Percentiles rank a stretch among this genome's conserved stretches.
Conservation (phyloP, 352 stramenopile species). For the Pythium biforme region DNA sequence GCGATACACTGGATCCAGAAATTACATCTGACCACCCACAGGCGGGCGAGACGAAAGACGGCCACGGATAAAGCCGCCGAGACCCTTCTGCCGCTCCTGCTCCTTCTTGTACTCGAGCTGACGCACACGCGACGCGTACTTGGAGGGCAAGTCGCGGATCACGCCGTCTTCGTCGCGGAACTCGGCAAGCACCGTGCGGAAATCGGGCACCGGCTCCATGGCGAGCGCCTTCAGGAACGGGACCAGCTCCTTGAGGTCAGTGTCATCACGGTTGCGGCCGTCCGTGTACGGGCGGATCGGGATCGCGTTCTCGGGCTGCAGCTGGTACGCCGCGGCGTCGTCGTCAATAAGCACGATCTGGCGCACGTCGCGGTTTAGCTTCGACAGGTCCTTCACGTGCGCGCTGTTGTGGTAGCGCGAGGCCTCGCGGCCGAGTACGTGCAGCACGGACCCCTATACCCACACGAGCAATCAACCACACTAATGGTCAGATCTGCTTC, state of each 20-base stretch:
- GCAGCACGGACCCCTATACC: slow-evolving; percentile 64
- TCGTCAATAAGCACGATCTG: slow-evolving; percentile 87
- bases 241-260: slow-evolving; percentile 78
- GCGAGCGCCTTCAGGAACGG: slow-evolving; percentile 83
- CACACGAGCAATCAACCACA: neutral
- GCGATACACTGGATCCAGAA: neutral
- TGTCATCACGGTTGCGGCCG: slow-evolving; percentile 75
- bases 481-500: neutral
- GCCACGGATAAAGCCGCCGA: slow-evolving; percentile 72
- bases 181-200: slow-evolving; percentile 70
- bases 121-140: slow-evolving; percentile 76
- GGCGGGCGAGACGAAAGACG: slow-evolving; percentile 65
- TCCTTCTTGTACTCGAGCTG: slow-evolving; percentile 81
- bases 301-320: slow-evolving; percentile 86
- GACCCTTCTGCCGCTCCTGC: slow-evolving; percentile 78
- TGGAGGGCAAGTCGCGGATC: slow-evolving; percentile 69
- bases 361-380: slow-evolving; percentile 76
- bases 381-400: slow-evolving; percentile 82
- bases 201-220: slow-evolving; percentile 72
- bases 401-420: slow-evolving; percentile 81
- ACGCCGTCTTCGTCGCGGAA: slow-evolving; percentile 84
- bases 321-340: slow-evolving; percentile 73
- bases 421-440: slow-evolving; percentile 76
- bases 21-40: slow-evolving; percentile 25
- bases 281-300: slow-evolving; percentile 77